phyloP scores from a whole-genome alignment of 352 stramenopile species.

The Phytophthora constricta region DNA sequence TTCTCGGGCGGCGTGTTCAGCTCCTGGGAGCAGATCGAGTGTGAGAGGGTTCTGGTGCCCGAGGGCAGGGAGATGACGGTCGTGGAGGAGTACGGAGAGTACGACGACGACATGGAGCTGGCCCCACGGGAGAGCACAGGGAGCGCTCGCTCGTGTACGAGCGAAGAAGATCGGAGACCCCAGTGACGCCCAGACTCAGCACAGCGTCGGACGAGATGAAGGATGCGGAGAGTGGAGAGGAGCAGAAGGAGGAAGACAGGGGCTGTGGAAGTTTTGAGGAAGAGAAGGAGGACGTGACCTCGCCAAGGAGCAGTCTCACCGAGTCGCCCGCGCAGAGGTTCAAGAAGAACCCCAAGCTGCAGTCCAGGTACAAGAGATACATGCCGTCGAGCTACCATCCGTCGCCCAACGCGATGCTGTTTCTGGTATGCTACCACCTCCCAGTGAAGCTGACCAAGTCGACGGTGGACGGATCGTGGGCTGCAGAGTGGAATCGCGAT shows the following conservation, averaged over 20 bases:
- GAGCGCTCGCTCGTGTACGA: slow-evolving; percentile 76
- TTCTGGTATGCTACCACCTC: slow-evolving; percentile 94
- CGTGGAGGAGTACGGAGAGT: slow-evolving; percentile 76
- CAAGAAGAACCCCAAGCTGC: slow-evolving; percentile 66
- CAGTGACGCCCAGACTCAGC: slow-evolving; percentile 8
- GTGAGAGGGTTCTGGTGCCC: slow-evolving; percentile 73
- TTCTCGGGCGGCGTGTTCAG: slow-evolving; percentile 88
- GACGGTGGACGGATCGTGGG: slow-evolving; percentile 72
- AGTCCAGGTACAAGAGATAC: slow-evolving; percentile 86
- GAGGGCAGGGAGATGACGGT: slow-evolving; percentile 86
- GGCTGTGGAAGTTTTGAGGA: too few relatives aligned
- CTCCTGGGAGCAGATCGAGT: slow-evolving; percentile 82
- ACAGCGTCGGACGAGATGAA: slow-evolving; percentile 25
- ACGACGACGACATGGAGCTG: slow-evolving; percentile 68
- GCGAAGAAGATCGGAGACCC: slow-evolving; percentile 38
- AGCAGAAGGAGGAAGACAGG: slow-evolving; percentile 27
- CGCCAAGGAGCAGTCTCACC: slow-evolving; percentile 31
- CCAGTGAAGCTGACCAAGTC: slow-evolving; percentile 89
- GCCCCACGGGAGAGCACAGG: slow-evolving; percentile 59
- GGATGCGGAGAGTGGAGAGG: slow-evolving; percentile 6
- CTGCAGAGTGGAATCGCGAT: slow-evolving; percentile 89
- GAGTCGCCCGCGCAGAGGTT: slow-evolving; percentile 61
- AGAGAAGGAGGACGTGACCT: slow-evolving; percentile 32
- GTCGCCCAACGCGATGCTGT: slow-evolving; percentile 71
- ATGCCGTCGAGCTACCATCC: slow-evolving; percentile 75